Base-by-base conservation (phyloP, 1,139 yeast genomes). In the Debaryomycetaceae sp. region DNA sequence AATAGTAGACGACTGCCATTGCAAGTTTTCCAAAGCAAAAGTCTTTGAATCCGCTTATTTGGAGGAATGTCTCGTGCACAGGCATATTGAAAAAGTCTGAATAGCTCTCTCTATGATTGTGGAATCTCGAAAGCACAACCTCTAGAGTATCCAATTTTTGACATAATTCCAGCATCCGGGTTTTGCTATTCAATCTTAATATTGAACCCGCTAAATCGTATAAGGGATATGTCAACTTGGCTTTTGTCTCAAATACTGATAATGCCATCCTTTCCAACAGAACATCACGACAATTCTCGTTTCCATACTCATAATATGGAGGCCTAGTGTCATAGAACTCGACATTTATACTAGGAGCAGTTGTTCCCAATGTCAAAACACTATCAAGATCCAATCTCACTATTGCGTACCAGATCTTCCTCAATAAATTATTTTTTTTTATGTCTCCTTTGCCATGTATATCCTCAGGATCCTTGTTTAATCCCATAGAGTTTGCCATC, bases 401-500 rank as follows among this genome's bases (percentile, higher is more conserved):
- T 37, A 68, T 42, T 31, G 54, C 49, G 42, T 54, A 57, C 77
- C 76, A 65, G 22, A 68, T 50, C 45, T 71, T 72, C 41, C 76
- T 54, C 17, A 65, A 57, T 40, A 72, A 53, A 48, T 68, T 63
- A 45, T 63, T 65, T 1, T 54, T 39, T 43, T 60, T 63, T 22
- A 53, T 56, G 42, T 63, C 66, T 13, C 62, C 65, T 8, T 53
- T 52, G 43, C 56, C 55, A 43, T 51, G 50, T 27, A 4, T 27
- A 27, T 2, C 8, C 42, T 64, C 68, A 0, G 76, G 76, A 22
- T 74, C 76, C 37, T 78, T 56, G 52, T 78, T 67, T 35, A 78
- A 53, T 0, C 83, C 83, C 45, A 78, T 53, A 2, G 73, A 59
- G 40, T 65, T 59, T 0, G 78, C 77, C 62, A 70, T 68, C 43